Percentiles rank a stretch among this genome's conserved stretches.
These are phyloP conservation scores for Corylus americana DNA, from an alignment of 306 rosid genomes.

Conservation along the genomic window DNA sequence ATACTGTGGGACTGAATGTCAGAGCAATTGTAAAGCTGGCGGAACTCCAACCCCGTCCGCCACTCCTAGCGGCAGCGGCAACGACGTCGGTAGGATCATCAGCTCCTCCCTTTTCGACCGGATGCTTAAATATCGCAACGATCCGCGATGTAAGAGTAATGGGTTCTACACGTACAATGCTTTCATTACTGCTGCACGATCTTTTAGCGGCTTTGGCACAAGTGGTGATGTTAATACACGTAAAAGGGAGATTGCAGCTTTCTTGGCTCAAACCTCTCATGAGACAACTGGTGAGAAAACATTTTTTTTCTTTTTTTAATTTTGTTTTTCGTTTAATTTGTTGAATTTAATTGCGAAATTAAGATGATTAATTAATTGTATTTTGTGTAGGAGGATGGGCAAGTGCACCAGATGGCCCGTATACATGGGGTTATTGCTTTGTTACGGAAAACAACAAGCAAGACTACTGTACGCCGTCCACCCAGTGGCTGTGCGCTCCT, in stretches of 20 bases:
- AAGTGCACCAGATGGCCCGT: conserved; percentile 66
- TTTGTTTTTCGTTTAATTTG: no score
- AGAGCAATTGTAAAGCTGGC: neutral
- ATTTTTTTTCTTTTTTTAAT: no score
- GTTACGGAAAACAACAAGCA: conserved; percentile 22
- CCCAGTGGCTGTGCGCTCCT: conserved; percentile 45
- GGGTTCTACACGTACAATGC: conserved; percentile 66
- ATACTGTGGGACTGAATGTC: neutral
- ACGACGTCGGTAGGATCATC: conserved; percentile 25
- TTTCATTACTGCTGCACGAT: conserved; percentile 53
- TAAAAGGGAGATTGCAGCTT: conserved; percentile 55
- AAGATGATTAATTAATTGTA: neutral
- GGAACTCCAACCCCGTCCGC: neutral
- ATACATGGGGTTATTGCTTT: conserved; percentile 75
- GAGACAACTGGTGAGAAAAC: conserved; percentile 41
- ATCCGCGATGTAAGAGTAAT: conserved; percentile 21
- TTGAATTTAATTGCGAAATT: no score
- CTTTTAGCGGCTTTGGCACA: conserved; percentile 46
- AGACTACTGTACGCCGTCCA: conserved; percentile 22
- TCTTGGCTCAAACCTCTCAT: conserved; percentile 53
- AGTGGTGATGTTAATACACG: conserved; percentile 35
- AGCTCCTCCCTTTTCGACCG: conserved; percentile 35
- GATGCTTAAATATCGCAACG: conserved; percentile 52
- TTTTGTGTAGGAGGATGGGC: conserved; percentile 14
- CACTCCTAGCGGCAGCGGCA: conserved; percentile 1